These are phyloP conservation scores for Vicia sativa DNA, from an alignment of 306 rosid species.

Conservation along the genomic window DNA sequence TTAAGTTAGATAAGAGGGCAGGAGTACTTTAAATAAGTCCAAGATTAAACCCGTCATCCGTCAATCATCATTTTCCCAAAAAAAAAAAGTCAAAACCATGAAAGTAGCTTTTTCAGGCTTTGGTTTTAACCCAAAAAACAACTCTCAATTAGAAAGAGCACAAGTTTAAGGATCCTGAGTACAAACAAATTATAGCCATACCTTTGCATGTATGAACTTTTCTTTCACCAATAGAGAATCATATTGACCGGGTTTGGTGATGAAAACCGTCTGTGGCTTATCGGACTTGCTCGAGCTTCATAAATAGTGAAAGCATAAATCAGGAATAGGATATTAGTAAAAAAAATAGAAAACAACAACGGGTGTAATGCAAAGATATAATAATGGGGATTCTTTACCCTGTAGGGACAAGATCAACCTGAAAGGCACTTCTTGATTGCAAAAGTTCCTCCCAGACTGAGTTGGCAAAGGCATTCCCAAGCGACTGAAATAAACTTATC, in stretches of 20 bases:
- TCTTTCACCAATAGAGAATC: slow-evolving; percentile 94
- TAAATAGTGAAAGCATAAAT: slow-evolving; percentile 43
- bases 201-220: slow-evolving; percentile 98
- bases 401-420: slow-evolving; percentile 81
- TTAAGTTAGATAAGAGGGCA: too few species aligned
- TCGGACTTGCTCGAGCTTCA: slow-evolving; percentile 80
- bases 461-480: slow-evolving; percentile 96
- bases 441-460: slow-evolving; percentile 96
- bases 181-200: slow-evolving; percentile 37
- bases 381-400: slow-evolving; percentile 67
- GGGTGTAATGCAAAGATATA: slow-evolving; percentile 33
- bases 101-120: neutral
- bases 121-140: neutral
- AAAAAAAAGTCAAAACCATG: neutral
- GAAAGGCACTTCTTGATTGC: slow-evolving; percentile 91
- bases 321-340: slow-evolving; percentile 40
- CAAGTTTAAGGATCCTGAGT: neutral
- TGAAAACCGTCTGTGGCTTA: slow-evolving; percentile 59
- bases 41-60: neutral
- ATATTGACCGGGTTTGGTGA: slow-evolving; percentile 80
- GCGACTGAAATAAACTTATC: slow-evolving; percentile 92
- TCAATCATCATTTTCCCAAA: neutral
- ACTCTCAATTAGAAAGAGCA: slow-evolving; percentile 9
- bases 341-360: slow-evolving; percentile 24
- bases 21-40: neutral